phyloP scores from a whole-genome alignment of 1,139 yeast species.

The Candida sanyaensis region DNA sequence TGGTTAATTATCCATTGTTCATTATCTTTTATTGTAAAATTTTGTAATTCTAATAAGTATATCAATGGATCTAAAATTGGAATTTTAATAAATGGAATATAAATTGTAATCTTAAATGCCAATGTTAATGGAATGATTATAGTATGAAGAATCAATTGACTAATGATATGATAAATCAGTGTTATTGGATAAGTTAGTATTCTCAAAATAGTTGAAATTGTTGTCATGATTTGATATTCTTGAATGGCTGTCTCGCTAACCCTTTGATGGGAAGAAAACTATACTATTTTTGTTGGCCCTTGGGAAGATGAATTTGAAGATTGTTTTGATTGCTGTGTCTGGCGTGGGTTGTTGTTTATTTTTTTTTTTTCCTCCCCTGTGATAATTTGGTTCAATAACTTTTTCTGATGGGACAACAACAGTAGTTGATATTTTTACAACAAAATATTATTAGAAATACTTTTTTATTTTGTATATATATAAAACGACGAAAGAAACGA shows the following conservation, averaged over 20 bases:
- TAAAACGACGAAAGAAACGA: too few species aligned
- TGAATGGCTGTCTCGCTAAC: too few species aligned
- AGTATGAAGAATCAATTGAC: constrained; percentile 9
- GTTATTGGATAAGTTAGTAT: constrained; percentile 11
- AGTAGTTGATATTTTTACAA: too few species aligned
- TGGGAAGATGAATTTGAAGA: too few species aligned
- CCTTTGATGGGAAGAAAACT: too few species aligned
- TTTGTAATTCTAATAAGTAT: constrained; percentile 14
- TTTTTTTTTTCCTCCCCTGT: background rate
- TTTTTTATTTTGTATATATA: too few species aligned
- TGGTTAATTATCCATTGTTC: constrained; percentile 13
- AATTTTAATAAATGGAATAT: constrained; percentile 15
- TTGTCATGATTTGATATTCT: background rate
- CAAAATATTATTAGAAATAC: too few species aligned
- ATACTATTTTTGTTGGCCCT: too few species aligned
- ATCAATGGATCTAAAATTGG: constrained; percentile 14
- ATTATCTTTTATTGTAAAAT: constrained; percentile 7
- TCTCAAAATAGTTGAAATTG: constrained; percentile 4
- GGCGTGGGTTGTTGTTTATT: too few species aligned
- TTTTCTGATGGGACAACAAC: too few species aligned
- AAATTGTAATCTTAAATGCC: constrained; percentile 11
- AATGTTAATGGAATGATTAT: constrained; percentile 13
- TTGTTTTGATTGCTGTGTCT: too few species aligned
- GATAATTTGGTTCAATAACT: background rate
- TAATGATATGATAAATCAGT: constrained; percentile 6